Base-by-base conservation (phyloP, 1,284 basidiomycete species). In the Puccinia triticina region DNA sequence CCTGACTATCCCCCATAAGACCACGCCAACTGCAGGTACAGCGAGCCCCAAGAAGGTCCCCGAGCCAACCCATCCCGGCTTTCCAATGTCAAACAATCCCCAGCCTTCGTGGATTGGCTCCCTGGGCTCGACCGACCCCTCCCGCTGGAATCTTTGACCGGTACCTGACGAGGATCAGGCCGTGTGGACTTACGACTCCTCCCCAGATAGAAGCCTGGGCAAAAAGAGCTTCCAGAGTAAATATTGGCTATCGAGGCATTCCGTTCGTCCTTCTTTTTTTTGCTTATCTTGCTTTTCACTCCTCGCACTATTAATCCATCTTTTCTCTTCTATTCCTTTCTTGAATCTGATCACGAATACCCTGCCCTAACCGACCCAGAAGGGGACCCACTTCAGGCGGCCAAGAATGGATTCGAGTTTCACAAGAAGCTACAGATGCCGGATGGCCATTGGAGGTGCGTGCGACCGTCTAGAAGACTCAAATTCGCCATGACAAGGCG, bases 361-460 rank as follows among this genome's bases (percentile, higher is more conserved):
- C 77, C 77, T 11, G 50, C 66, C 12, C 55, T 79, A 34, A 84
- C 86, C 16, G 84, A 82, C 29, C 78, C 78, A 3, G 55, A 73
- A 23, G 78, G 78, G 14, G 86, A 84, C 34, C 85, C 87, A 0
- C 79, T 85, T 48, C 83, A 87, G n/a, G 84, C 86, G 0, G 87
- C 87, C 48, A 82, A 82, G 16, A 86, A 87, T 67, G 88, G 95
- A 0, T 95, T 92, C 86, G 89, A 89, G 12, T 99, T 96, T 89
- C 96, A 96, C 89, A 93, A 93, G 86, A 89, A 93, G 84, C 89
- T 99, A 8, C 97, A 99, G 87, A 91, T 93, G 26, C 89, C 91
- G 67, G 96, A 98, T 85, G 97, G 97, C 0, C 97, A 99, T 87
- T 99, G 95, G 92, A 89, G 85, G 11, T 87, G 86, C 69, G 87